A percentile compares a stretch with the other conserved stretches of the same genome.
Evolutionary conservation across 805 yeast species (phyloP).

Genomic region (Metschnikowia sp.): DNA sequence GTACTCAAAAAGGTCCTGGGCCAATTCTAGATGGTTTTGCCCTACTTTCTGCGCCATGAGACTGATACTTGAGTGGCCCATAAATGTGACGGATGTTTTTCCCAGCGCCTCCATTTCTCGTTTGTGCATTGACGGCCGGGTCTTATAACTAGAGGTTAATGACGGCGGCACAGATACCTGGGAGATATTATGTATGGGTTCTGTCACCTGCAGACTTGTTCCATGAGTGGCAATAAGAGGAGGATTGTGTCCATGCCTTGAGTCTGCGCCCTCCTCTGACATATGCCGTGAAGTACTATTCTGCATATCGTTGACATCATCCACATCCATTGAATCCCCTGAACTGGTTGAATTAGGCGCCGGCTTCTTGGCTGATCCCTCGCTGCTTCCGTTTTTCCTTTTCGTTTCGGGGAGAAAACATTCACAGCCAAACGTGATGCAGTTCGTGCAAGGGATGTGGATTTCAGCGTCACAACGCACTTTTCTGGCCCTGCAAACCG

Average conservation of each 20-base stretch:
- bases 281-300: too few species aligned
- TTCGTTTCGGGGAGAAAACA: constrained; percentile 65
- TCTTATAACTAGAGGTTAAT: constrained; percentile 39
- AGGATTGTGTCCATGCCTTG: neutral
- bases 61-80: constrained; percentile 53
- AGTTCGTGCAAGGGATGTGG: constrained; percentile 55
- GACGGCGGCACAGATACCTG: constrained; percentile 43
- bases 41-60: constrained; percentile 45
- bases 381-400: constrained; percentile 31
- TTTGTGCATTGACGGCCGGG: constrained; percentile 37
- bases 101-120: constrained; percentile 24
- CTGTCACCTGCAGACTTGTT: constrained; percentile 10
- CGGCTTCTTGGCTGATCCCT: constrained; percentile 2
- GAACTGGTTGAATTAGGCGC: neutral
- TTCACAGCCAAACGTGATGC: constrained; percentile 68
- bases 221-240: neutral
- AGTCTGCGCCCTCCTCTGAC: too few species aligned
- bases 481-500: constrained; percentile 73
- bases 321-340: neutral
- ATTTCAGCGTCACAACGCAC: constrained; percentile 75
- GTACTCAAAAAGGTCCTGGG: constrained; percentile 37
- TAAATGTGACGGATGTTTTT: constrained; percentile 40
- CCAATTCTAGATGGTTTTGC: constrained; percentile 46
- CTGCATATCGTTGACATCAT: too few species aligned
- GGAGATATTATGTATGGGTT: constrained; percentile 41